A percentile compares a stretch with the other conserved stretches of the same genome.
Conservation (phyloP, 208 protist species). For the Trypanosomatidae sp. region DNA sequence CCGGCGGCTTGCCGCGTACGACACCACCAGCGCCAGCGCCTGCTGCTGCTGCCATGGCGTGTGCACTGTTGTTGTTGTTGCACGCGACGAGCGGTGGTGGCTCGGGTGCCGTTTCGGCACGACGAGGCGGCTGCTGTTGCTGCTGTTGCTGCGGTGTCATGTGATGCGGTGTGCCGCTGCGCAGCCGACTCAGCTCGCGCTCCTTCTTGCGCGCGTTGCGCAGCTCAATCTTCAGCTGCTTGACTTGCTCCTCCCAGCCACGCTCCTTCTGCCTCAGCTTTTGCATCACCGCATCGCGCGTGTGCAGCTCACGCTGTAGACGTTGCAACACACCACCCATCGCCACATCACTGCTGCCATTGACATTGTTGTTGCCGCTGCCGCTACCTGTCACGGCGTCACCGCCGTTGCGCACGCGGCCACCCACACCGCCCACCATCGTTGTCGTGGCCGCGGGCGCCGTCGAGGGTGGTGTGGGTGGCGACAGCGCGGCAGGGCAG, state of each 20-base stretch:
- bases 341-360: not conserved
- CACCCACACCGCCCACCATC: too few species aligned
- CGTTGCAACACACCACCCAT: not conserved
- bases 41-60: too few species aligned
- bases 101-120: constrained; percentile 74
- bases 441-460: too few species aligned
- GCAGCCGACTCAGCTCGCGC: constrained; percentile 9
- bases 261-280: constrained; percentile 65
- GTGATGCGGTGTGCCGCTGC: not conserved
- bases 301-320: constrained; percentile 3
- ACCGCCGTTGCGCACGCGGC: too few species aligned
- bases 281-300: constrained; percentile 21
- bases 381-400: too few species aligned
- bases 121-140: constrained; percentile 8
- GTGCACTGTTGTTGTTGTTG: not conserved
- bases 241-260: constrained; percentile 78
- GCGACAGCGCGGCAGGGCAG: too few species aligned
- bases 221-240: constrained; percentile 68
- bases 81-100: constrained; percentile 4
- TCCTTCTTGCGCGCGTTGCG: constrained; percentile 53
- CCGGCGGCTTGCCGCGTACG: too few species aligned
- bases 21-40: too few species aligned
- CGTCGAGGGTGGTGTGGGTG: too few species aligned
- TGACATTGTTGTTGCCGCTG: too few species aligned
- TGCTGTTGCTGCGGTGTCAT: not conserved